A percentile compares a stretch with the other conserved stretches of the same genome.
Evolutionary conservation across 2,329 filamentous ascomycete genomes (phyloP).

Genomic region (Periconia sp.): DNA sequence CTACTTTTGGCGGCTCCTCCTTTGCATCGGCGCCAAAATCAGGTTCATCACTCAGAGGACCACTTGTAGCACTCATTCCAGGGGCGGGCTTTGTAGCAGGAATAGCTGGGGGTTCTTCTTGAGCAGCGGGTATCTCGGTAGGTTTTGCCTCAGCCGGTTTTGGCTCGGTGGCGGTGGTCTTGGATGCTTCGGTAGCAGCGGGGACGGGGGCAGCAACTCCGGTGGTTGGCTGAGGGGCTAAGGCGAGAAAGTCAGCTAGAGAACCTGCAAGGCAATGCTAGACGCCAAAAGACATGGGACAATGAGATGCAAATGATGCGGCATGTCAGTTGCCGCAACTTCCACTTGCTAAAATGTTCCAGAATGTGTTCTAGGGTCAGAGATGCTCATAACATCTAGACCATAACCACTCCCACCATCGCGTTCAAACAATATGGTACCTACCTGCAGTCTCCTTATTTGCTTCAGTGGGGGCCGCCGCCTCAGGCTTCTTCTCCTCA

Average conservation of each 20-base stretch:
- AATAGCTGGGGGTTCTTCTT: slow-evolving; percentile 23
- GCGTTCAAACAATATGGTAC: slow-evolving; percentile 15
- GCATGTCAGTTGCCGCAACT: too few relatives aligned
- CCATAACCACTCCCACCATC: too few relatives aligned
- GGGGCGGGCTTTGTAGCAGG: slow-evolving; percentile 32
- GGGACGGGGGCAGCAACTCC: slow-evolving; percentile 32
- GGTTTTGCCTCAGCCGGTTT: slow-evolving; percentile 21
- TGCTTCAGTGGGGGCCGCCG: slow-evolving; percentile 31
- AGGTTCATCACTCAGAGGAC: slow-evolving; percentile 37
- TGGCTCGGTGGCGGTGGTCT: slow-evolving; percentile 14
- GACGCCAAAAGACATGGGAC: not conserved
- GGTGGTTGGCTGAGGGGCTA: slow-evolving; percentile 34
- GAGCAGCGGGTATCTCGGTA: slow-evolving; percentile 14
- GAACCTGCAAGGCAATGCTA: too few relatives aligned
- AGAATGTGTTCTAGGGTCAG: too few relatives aligned
- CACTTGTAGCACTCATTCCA: slow-evolving; percentile 44
- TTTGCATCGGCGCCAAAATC: slow-evolving; percentile 28
- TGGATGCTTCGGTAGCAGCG: slow-evolving; percentile 27
- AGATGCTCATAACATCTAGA: too few relatives aligned
- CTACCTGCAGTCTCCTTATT: slow-evolving; percentile 40
- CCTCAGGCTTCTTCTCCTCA: slow-evolving; percentile 28
- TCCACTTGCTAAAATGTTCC: too few relatives aligned
- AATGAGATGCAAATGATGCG: not conserved
- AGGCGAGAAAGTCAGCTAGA: not conserved
- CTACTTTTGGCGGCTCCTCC: slow-evolving; percentile 13